phyloP scores from a whole-genome alignment of 1,284 basidiomycete species.

The Pterula multifida region DNA sequence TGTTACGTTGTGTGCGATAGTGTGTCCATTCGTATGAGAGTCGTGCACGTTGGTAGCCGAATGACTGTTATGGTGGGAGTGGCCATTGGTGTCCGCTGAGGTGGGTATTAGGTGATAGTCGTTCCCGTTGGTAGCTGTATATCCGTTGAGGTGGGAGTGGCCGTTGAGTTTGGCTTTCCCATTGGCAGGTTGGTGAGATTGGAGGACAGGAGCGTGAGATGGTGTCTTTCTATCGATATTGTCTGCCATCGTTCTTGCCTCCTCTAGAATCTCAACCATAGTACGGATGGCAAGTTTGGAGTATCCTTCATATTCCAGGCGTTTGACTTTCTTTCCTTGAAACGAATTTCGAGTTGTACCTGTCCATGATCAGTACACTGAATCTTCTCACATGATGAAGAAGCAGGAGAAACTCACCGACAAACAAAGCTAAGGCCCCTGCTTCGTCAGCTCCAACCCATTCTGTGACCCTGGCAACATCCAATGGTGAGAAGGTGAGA shows the following conservation, averaged over 20 bases:
- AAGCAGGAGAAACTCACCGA: background rate
- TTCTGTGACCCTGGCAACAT: background rate
- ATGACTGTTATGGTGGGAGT: slow-evolving; percentile 2
- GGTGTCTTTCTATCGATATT: background rate
- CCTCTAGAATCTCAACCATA: slow-evolving; percentile 46
- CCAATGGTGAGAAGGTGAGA: background rate
- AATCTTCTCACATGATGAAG: background rate
- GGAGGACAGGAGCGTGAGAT: background rate
- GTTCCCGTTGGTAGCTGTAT: background rate
- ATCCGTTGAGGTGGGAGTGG: slow-evolving; percentile 5
- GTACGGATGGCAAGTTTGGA: slow-evolving; percentile 75
- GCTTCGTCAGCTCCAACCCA: slow-evolving; percentile 1
- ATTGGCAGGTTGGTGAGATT: background rate
- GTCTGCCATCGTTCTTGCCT: slow-evolving; percentile 12
- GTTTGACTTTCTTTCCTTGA: slow-evolving; percentile 58
- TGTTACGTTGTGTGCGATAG: background rate
- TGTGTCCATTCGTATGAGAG: background rate
- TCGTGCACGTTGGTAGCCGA: background rate
- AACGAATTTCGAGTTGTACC: background rate
- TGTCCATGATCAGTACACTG: background rate
- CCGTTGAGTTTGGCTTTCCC: slow-evolving; percentile 20
- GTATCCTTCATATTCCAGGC: slow-evolving; percentile 77
- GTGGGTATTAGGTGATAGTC: too few species aligned
- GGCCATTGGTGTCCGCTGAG: slow-evolving; percentile 18
- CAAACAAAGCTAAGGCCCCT: background rate